A percentile compares a stretch with the other conserved stretches of the same genome.
Evolutionary conservation across 257 asterid genomes (phyloP).

Genomic region (Nicotiana tabacum): DNA sequence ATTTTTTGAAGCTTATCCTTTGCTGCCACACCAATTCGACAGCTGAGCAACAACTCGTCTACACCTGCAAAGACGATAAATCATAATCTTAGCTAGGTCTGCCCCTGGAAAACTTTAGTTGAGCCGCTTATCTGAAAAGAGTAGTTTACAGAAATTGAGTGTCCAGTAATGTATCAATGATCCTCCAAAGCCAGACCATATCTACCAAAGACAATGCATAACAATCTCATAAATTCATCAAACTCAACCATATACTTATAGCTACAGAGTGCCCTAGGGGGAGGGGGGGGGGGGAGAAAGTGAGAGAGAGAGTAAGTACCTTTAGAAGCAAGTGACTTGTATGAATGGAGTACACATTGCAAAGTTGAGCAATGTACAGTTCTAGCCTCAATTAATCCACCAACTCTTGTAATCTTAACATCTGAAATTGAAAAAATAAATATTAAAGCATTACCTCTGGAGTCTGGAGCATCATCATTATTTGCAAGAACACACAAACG

Average conservation of each 20-base stretch:
- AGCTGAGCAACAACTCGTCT: slow-evolving; percentile 32
- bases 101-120: not conserved
- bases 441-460: not conserved
- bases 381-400: slow-evolving; percentile 62
- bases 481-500: not conserved
- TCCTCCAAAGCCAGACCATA: not conserved
- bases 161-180: not conserved
- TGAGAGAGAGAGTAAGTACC: slow-evolving; percentile 30
- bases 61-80: slow-evolving; percentile 27
- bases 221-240: not conserved
- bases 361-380: slow-evolving; percentile 56
- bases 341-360: slow-evolving; percentile 39
- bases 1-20: slow-evolving; percentile 57
- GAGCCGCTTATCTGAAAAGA: no score
- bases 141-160: not conserved
- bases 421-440: slow-evolving; percentile 24
- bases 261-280: not conserved
- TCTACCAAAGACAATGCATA: not conserved
- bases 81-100: not conserved
- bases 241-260: not conserved
- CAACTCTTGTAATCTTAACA: slow-evolving; percentile 51
- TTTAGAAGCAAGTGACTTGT: slow-evolving; percentile 37
- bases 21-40: slow-evolving; percentile 37
- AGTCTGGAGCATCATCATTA: not conserved
- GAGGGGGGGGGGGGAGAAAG: not conserved